Base-by-base conservation (phyloP, 805 yeast species). In the Kluyveromyces starmeri region DNA sequence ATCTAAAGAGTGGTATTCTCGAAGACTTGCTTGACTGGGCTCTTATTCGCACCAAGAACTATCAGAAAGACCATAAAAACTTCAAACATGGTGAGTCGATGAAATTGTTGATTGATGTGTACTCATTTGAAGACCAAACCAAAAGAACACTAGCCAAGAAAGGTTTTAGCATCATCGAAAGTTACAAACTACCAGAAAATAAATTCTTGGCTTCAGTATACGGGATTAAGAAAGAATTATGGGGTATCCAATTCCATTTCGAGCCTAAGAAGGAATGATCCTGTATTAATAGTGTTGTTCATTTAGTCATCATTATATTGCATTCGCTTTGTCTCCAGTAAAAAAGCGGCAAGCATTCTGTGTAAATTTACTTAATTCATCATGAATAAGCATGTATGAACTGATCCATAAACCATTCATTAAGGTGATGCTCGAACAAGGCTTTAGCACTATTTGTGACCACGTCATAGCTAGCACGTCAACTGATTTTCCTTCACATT, bases 21-120 rank as follows among this genome's bases (percentile, higher is more conserved):
- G 66, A 67, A 27, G 81, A 82, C 45, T 61, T 83, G 38, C 43
- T 82, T 18, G 75, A 69, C 27, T 77, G 82, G 80, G 70, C 78
- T 5, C 59, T 68, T 41, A 43, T 58, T 14, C 68, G 76, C 50
- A 62, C 75, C 11, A 59, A 64, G 32, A 51, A 42, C 14, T 38
- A 58, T 21, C 55, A 69, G 22, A 64, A 64, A 42, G 49, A 55
- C 9, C 48, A 48, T 14, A 52, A 56, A 13, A 56, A 59, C 17
- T 37, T 55, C 13, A 45, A 56, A 25, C 20, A 35, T 13, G 47
- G 44, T 16, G 43, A 44, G 19, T 41, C 62, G 7, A 60, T 68
- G 43, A 60, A 58, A 27, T 52, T 73, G n/a, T 44, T 59, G 17
- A 52, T 71, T 20, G 75, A 75, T 30, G 60, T 67, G 8, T 71